Evolutionary conservation across 192 early-diverging fungal species (phyloP).

Genomic region (Cladochytrium replicatum): DNA sequence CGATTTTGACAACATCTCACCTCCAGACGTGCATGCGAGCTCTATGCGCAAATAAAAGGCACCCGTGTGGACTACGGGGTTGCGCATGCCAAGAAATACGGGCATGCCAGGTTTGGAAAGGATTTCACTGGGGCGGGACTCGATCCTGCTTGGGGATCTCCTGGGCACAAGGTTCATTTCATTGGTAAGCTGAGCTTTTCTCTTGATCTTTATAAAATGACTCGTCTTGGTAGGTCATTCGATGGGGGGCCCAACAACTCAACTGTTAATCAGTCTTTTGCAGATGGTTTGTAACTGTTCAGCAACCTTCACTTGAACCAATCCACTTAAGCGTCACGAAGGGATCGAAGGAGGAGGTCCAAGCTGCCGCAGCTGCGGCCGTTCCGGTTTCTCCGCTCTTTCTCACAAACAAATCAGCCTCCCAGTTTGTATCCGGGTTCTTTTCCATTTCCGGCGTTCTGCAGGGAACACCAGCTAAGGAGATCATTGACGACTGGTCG

Average conservation of each 20-base stretch:
- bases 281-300: no score
- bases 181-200: no score
- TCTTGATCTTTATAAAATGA: neutral
- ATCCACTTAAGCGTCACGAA: no score
- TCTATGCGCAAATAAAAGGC: slow-evolving; percentile 18
- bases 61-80: slow-evolving; percentile 15
- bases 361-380: slow-evolving; percentile 5
- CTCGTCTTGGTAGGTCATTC: slow-evolving; percentile 17
- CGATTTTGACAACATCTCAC: no score
- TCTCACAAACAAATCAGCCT: slow-evolving; percentile 11
- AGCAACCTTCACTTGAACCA: no score
- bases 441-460: slow-evolving; percentile 10
- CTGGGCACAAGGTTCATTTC: no score
- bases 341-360: slow-evolving; percentile 9
- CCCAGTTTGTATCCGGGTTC: slow-evolving; percentile 6
- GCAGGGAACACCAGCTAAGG: no score
- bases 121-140: slow-evolving; percentile 8
- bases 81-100: slow-evolving; percentile 6
- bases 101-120: slow-evolving; percentile 10
- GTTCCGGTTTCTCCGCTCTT: slow-evolving; percentile 12
- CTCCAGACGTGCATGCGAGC: slow-evolving; percentile 22
- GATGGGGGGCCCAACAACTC: slow-evolving; percentile 13
- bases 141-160: no score
- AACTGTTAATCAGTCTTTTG: slow-evolving; percentile 10
- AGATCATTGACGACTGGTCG: slow-evolving; percentile 9